Evolutionary conservation across 2,329 filamentous ascomycete species (phyloP).

Genomic region (Microcera coccophila): DNA sequence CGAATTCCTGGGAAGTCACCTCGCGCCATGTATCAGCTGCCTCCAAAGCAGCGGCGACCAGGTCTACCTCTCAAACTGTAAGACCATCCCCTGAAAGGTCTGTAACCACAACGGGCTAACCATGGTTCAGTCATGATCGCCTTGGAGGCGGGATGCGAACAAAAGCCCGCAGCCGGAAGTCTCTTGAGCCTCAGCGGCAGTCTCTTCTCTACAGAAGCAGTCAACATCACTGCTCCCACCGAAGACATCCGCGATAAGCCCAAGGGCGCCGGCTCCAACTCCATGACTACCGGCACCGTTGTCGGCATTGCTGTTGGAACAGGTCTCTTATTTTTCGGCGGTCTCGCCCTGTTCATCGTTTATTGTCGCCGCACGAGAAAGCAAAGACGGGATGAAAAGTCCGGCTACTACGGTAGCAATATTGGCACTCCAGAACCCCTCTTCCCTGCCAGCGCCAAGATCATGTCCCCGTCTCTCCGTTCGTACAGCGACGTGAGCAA

Average conservation of each 20-base stretch:
- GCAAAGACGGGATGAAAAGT: slow-evolving; percentile 13
- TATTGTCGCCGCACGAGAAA: slow-evolving; percentile 40
- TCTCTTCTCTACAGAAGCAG: slow-evolving; percentile 35
- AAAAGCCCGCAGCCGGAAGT: slow-evolving; percentile 37
- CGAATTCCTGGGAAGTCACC: slow-evolving; percentile 28
- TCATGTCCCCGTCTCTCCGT: slow-evolving; percentile 22
- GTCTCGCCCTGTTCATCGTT: slow-evolving; percentile 42
- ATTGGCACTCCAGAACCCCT: slow-evolving; percentile 19
- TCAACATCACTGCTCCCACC: slow-evolving; percentile 40
- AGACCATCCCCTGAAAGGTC: slow-evolving; percentile 15
- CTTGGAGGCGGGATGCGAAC: slow-evolving; percentile 46
- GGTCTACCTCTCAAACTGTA: slow-evolving; percentile 48
- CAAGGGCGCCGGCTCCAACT: slow-evolving; percentile 24
- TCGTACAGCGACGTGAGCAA: slow-evolving; percentile 20
- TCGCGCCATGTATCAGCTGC: slow-evolving; percentile 41
- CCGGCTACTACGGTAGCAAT: slow-evolving; percentile 11
- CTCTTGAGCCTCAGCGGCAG: slow-evolving; percentile 40
- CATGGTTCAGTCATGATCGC: slow-evolving; percentile 43
- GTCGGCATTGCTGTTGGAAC: slow-evolving; percentile 51
- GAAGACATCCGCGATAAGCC: slow-evolving; percentile 24
- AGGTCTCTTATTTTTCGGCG: slow-evolving; percentile 40
- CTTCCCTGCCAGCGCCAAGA: slow-evolving; percentile 17
- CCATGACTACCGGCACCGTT: slow-evolving; percentile 47
- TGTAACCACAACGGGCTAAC: slow-evolving; percentile 6
- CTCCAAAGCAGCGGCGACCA: slow-evolving; percentile 39